A percentile compares a stretch with the other conserved stretches of the same genome.
Evolutionary conservation across 805 yeast species (phyloP).

Genomic region (Candida endomychidarum): DNA sequence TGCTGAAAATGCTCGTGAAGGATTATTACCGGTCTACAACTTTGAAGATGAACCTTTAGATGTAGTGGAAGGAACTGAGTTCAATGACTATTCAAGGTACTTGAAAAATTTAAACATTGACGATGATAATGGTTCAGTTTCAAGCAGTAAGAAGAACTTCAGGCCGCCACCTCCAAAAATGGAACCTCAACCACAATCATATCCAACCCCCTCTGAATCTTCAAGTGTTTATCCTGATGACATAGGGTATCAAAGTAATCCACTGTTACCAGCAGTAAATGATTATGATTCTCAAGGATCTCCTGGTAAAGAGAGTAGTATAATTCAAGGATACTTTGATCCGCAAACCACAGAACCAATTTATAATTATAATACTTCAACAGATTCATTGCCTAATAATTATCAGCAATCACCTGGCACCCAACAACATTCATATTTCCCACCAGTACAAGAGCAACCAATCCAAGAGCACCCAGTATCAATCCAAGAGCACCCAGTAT

Average conservation of each 20-base stretch:
- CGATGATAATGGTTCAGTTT: conserved; percentile 14
- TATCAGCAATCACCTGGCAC: too few species aligned
- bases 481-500: neutral
- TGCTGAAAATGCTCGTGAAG: conserved; percentile 1
- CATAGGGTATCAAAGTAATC: conserved; percentile 6
- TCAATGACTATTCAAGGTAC: conserved; percentile 25
- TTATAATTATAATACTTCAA: too few species aligned
- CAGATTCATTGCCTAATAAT: too few species aligned
- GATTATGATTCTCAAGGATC: conserved; percentile 5
- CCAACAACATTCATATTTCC: neutral
- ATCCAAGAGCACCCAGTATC: too few species aligned
- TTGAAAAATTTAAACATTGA: conserved; percentile 16
- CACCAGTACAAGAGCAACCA: neutral
- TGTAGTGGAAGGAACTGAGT: conserved; percentile 16
- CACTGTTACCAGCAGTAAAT: conserved; percentile 6
- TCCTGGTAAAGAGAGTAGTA: conserved; percentile 11
- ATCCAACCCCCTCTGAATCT: neutral
- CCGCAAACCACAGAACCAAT: conserved; percentile 24
- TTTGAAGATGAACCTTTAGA: conserved; percentile 23
- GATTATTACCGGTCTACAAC: conserved; percentile 20
- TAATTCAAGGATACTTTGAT: conserved; percentile 18
- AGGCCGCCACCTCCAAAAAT: conserved; percentile 15
- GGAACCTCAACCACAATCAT: conserved; percentile 2
- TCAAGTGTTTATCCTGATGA: conserved; percentile 5
- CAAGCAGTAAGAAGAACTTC: conserved; percentile 6